These are phyloP conservation scores for Argentina anserina DNA, from an alignment of 306 rosid species.

Conservation along the genomic window DNA sequence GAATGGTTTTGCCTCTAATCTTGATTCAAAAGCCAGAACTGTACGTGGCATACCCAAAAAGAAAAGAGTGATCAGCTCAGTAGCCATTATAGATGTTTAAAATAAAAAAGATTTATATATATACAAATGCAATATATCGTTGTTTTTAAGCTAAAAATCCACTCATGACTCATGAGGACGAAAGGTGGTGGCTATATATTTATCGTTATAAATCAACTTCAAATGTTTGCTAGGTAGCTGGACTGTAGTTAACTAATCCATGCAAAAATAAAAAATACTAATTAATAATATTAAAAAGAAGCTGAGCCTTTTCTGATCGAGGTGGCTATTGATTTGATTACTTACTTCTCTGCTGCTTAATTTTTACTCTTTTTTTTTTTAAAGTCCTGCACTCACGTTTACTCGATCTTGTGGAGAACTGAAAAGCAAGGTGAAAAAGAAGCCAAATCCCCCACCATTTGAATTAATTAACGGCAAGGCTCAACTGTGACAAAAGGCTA, in stretches of 20 bases:
- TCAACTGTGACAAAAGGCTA: not conserved
- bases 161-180: conserved; percentile 15
- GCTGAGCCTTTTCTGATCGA: conserved; percentile 21
- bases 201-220: not conserved
- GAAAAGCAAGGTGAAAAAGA: not conserved
- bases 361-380: not conserved
- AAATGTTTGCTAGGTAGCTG: not conserved
- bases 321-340: not conserved
- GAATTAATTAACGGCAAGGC: not conserved
- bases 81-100: conserved; percentile 28
- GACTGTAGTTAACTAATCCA: not conserved
- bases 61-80: conserved; percentile 44
- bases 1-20: not conserved
- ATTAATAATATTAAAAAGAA: too few species aligned
- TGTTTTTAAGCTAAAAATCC: conserved; percentile 19
- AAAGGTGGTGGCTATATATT: conserved; percentile 8
- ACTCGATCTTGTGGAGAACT: not conserved
- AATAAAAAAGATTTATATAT: not conserved
- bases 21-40: not conserved
- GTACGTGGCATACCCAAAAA: conserved; percentile 12
- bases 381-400: not conserved
- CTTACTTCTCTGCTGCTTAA: not conserved
- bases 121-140: not conserved
- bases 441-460: not conserved
- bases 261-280: not conserved